Evolutionary conservation across 1,284 basidiomycete species (phyloP), one percentile per base, ranked within the genome.

Genomic region (Ganoderma meredithae): DNA sequence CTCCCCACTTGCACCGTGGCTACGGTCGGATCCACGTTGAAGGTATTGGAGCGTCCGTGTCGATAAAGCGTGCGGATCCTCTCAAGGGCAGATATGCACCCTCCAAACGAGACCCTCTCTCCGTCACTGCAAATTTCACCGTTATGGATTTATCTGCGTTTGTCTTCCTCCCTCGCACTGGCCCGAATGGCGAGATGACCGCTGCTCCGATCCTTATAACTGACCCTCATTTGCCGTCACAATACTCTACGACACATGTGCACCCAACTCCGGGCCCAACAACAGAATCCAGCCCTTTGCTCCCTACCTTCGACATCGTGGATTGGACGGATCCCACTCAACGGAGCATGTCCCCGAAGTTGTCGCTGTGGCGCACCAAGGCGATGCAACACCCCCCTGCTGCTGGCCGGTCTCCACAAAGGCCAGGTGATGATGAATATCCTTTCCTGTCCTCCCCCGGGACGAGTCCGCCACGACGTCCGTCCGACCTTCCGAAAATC

Each of bases 1-100:
- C 89, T 56, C 89, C 87, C 19, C 77, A 73, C 52, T 75, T 89
- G 8, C 74, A 80, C 4, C 77, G 79, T 60, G 82, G 85, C 36
- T 93, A 88, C 74, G 70, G 87, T 49, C 86, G 92, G 19, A 65
- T 91, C 4, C 82, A 89, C 69, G 68, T 92, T 17, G 90, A 94
- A 60, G 76, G 74, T 8, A 74, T 87, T 53, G 81, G 77, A 31
- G 80, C 75, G 4, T 81, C 83, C 2, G 63, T 80, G 17, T 80
- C 80, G 19, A 76, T 77, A 47, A 66, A 63, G 61, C 40, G 73
- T 49, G 60, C 65, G 61, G 66, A 55, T 0, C 12, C 19, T 47
- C 13, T 53, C 17, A 63, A 71, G 22, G 49, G 44, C 15, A 65
- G 43, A 27, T 62, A 53, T 19, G 36, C 69, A 53, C 40, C 69